Conservation (phyloP, 2,329 filamentous ascomycete species). For the Beauveria asiatica region DNA sequence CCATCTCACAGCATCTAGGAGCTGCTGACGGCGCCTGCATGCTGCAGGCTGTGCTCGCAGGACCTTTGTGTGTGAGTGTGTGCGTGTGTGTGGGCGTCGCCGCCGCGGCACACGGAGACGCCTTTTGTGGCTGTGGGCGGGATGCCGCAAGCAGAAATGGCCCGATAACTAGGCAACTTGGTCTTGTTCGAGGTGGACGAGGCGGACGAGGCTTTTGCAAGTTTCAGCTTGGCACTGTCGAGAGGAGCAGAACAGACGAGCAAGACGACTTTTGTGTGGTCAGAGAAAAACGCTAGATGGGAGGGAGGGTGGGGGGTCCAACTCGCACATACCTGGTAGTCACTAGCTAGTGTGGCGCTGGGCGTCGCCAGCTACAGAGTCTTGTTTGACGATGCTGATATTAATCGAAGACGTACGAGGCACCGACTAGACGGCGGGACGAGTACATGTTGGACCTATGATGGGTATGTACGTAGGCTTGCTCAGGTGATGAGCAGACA, state of each 20-base stretch:
- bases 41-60: background rate
- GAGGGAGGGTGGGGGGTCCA: background rate
- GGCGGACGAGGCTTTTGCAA: background rate
- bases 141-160: constrained; percentile 1
- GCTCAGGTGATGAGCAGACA: no score
- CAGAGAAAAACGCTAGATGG: background rate
- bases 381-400: background rate
- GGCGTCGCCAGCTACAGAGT: background rate
- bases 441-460: no score
- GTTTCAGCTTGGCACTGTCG: background rate
- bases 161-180: background rate
- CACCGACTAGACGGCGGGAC: no score
- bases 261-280: background rate
- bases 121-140: background rate
- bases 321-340: background rate
- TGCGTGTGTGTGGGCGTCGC: background rate
- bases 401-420: no score
- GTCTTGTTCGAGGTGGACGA: background rate
- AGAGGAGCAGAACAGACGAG: background rate
- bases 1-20: background rate
- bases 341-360: background rate
- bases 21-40: background rate
- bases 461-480: no score
- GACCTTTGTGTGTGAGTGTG: background rate
- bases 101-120: background rate